A percentile compares a stretch with the other conserved stretches of the same genome.
phyloP scores from a whole-genome alignment of 73 alveolate species.

The Paramecium sonneborni region DNA sequence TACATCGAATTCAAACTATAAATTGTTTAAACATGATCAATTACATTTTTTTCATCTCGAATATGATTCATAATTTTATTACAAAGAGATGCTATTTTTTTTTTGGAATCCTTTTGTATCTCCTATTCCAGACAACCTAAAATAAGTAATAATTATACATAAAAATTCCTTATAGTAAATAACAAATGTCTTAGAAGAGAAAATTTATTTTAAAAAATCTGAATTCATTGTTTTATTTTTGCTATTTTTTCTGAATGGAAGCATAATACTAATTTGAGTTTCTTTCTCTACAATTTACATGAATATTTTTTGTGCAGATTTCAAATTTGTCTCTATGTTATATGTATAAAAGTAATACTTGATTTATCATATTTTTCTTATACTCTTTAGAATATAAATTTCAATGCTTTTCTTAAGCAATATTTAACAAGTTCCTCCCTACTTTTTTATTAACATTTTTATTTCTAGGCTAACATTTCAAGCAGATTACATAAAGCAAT shows the following conservation, averaged over 20 bases:
- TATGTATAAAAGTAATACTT: not conserved
- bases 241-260: conserved; percentile 32
- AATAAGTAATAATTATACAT: not conserved
- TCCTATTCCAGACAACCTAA: not conserved
- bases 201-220: not conserved
- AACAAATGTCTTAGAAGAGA: not conserved
- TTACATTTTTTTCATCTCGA: not conserved
- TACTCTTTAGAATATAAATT: not conserved
- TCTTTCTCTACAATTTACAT: not conserved
- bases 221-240: conserved; percentile 19
- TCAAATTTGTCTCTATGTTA: not conserved
- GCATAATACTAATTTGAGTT: not conserved
- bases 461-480: not conserved
- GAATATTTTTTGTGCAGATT: not conserved
- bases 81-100: not conserved
- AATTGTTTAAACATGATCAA: not conserved
- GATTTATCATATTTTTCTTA: not conserved
- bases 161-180: not conserved
- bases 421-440: not conserved
- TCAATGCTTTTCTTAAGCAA: not conserved
- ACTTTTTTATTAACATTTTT: not conserved
- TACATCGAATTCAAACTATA: not conserved
- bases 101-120: not conserved
- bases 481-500: not conserved
- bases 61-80: not conserved